These are phyloP conservation scores for Terfezia boudieri DNA, from an alignment of 495 filamentous ascomycete species.

Conservation along the genomic window DNA sequence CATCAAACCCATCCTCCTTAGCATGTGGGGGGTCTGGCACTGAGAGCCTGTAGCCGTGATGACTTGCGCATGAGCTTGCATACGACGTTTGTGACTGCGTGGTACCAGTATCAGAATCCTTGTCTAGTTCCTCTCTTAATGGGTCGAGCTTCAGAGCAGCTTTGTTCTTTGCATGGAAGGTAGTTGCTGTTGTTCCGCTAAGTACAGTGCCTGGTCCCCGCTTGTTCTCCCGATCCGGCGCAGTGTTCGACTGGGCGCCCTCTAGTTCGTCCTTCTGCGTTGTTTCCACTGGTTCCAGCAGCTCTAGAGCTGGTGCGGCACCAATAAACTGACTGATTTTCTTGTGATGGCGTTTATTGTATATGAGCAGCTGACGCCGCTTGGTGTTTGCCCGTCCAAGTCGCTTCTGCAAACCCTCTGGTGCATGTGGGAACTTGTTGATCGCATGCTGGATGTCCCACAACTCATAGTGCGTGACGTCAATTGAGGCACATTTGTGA, in stretches of 20 bases:
- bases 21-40: too few relatives aligned
- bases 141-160: too few relatives aligned
- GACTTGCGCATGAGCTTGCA: not conserved
- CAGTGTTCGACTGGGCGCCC: too few relatives aligned
- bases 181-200: too few relatives aligned
- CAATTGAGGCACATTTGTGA: constrained; percentile 12
- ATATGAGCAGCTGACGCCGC: constrained; percentile 10
- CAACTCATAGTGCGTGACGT: constrained; percentile 19
- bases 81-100: not conserved
- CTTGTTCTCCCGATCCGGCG: too few relatives aligned
- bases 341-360: constrained; percentile 8
- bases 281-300: too few relatives aligned
- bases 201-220: too few relatives aligned
- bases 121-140: too few relatives aligned
- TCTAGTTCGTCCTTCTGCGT: too few relatives aligned
- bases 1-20: not conserved
- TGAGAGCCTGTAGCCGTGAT: too few relatives aligned
- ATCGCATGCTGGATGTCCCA: constrained; percentile 19
- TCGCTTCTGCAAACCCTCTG: constrained; percentile 11
- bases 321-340: constrained; percentile 3
- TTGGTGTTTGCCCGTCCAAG: constrained; percentile 21
- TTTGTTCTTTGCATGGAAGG: too few relatives aligned
- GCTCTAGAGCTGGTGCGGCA: too few relatives aligned
- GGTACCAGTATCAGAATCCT: not conserved
- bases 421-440: constrained; percentile 16